Conservation (phyloP, 352 stramenopile genomes). For the Phytophthora foliorum region DNA sequence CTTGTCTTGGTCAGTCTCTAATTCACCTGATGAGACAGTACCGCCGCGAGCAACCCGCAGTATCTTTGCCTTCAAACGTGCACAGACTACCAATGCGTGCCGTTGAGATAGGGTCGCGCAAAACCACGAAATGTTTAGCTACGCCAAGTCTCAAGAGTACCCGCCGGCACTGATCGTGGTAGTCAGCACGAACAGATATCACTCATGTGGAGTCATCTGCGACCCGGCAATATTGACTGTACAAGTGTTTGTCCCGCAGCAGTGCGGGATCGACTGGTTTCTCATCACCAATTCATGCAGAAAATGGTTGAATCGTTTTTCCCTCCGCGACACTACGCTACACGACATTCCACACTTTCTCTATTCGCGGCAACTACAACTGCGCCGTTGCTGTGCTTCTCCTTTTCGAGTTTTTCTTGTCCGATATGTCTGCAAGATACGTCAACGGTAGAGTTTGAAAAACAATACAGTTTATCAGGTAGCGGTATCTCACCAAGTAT, state of each 20-base stretch:
- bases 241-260: slow-evolving; percentile 1
- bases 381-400: slow-evolving; percentile 1
- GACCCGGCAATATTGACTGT: neutral
- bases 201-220: slow-evolving; percentile 6
- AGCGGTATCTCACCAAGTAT: neutral
- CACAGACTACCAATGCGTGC: neutral
- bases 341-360: slow-evolving; percentile 1
- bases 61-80: slow-evolving; percentile 5
- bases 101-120: neutral
- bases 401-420: slow-evolving; percentile 18
- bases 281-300: neutral
- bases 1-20: neutral
- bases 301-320: neutral
- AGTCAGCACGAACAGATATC: neutral
- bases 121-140: neutral
- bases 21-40: neutral
- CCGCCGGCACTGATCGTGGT: neutral
- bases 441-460: neutral
- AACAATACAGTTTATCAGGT: slow-evolving; percentile 3
- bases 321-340: neutral
- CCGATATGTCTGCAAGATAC: neutral
- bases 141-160: neutral
- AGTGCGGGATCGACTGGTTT: slow-evolving; percentile 5
- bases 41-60: neutral
- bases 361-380: slow-evolving; percentile 6